Conservation (phyloP, 495 filamentous ascomycete genomes). For the Neurospora sublineolata region DNA sequence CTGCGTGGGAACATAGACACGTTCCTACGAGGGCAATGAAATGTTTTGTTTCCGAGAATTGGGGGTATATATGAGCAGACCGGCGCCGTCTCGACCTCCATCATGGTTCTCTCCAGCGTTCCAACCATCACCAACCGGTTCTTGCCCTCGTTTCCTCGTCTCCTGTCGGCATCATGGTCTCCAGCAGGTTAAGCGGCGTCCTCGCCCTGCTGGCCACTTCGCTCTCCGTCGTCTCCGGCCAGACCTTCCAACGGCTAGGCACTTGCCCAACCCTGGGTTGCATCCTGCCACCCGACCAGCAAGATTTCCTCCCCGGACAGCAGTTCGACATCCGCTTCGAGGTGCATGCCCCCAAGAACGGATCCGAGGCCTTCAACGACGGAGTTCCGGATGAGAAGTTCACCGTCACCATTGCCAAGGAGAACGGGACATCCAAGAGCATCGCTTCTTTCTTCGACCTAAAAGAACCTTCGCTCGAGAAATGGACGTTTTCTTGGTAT, state of each 20-base stretch:
- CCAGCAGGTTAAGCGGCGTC: conserved; percentile 14
- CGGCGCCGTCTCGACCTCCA: neutral
- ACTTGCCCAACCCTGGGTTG: conserved; percentile 63
- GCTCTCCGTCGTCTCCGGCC: conserved; percentile 33
- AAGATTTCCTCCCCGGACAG: conserved; percentile 63
- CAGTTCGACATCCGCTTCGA: conserved; percentile 68
- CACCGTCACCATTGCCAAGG: conserved; percentile 55
- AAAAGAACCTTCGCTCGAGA: conserved; percentile 46
- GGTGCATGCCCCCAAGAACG: conserved; percentile 65
- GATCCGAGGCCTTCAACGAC: conserved; percentile 52
- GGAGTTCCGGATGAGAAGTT: conserved; percentile 53
- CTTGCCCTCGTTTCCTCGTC: neutral
- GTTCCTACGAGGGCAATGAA: neutral
- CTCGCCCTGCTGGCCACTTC: conserved; percentile 22
- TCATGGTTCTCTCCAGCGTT: neutral
- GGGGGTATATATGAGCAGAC: neutral
- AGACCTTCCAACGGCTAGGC: conserved; percentile 60
- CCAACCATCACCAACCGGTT: neutral
- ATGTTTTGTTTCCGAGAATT: no score
- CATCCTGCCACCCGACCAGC: conserved; percentile 64
- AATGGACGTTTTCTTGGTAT: conserved; percentile 61
- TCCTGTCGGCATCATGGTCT: conserved; percentile 16
- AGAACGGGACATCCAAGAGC: conserved; percentile 31
- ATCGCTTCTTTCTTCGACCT: conserved; percentile 50
- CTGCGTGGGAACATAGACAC: neutral